Conservation (phyloP, 768 basidiomycete species). For the Trametes punicea region DNA sequence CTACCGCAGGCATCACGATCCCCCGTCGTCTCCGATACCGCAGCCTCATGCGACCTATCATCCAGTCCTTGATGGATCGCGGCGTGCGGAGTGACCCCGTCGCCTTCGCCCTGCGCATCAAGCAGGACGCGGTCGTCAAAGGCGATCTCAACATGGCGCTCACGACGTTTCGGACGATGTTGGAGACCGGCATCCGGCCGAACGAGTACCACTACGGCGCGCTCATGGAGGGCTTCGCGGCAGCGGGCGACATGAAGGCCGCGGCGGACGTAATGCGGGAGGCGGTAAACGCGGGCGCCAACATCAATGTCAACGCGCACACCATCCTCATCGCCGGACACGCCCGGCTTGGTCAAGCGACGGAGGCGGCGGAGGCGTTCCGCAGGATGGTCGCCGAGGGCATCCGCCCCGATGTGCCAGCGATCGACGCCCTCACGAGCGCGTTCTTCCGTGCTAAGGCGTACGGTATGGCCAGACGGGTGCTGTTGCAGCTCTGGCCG, state of each 20-base stretch:
- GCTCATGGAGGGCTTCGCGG: constrained; percentile 71
- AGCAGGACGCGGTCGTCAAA: constrained; percentile 54
- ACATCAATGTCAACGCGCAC: constrained; percentile 65
- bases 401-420: constrained; percentile 64
- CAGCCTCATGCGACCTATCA: constrained; percentile 37
- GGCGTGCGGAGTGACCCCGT: constrained; percentile 53
- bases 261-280: constrained; percentile 56
- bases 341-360: constrained; percentile 56
- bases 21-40: constrained; percentile 31
- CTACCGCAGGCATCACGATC: constrained; percentile 44
- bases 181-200: constrained; percentile 67
- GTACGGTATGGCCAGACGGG: constrained; percentile 45
- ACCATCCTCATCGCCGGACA: constrained; percentile 75
- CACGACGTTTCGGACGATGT: constrained; percentile 51
- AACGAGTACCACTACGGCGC: constrained; percentile 71
- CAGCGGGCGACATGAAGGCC: constrained; percentile 52
- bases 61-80: constrained; percentile 46
- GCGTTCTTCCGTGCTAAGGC: constrained; percentile 61
- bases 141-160: constrained; percentile 33
- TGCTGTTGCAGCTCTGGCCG: constrained; percentile 63
- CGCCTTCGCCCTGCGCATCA: constrained; percentile 59
- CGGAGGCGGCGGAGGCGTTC: constrained; percentile 52
- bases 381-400: constrained; percentile 58
- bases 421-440: constrained; percentile 67
- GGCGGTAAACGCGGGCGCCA: constrained; percentile 46